Conservation (phyloP, 257 asterid species). For the Plantago major region DNA sequence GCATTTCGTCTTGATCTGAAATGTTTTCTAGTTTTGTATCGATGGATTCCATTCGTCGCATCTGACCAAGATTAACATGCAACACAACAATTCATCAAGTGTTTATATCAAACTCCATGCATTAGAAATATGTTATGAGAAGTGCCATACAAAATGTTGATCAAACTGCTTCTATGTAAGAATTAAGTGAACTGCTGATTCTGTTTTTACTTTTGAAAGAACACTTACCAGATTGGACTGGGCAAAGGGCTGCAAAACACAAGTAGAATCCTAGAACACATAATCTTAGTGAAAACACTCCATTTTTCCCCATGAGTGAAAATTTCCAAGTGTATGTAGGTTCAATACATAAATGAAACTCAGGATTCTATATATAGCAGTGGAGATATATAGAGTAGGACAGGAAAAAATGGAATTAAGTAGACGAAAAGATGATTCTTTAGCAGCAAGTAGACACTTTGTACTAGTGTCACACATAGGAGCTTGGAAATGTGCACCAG, state of each 20-base stretch:
- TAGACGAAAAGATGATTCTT: conserved; percentile 41
- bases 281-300: conserved; percentile 18
- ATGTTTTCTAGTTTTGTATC: conserved; percentile 14
- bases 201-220: neutral
- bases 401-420: neutral
- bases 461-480: conserved; percentile 15
- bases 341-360: conserved; percentile 11
- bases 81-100: neutral
- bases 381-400: neutral
- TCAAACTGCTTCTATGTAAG: too few relatives aligned
- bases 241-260: conserved; percentile 32
- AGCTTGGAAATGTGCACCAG: conserved; percentile 36
- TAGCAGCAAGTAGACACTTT: conserved; percentile 29
- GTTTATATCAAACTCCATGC: too few relatives aligned
- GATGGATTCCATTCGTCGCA: conserved; percentile 32
- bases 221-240: conserved; percentile 38
- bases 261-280: conserved; percentile 29
- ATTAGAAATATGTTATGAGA: too few relatives aligned
- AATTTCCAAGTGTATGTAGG: neutral
- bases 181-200: too few relatives aligned
- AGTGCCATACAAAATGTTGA: too few relatives aligned
- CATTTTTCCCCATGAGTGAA: conserved; percentile 28
- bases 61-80: conserved; percentile 24
- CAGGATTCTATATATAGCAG: conserved; percentile 6
- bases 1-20: conserved; percentile 25